Evolutionary conservation across 768 basidiomycete genomes (phyloP).

Genomic region (Xerocomus spinulosus): DNA sequence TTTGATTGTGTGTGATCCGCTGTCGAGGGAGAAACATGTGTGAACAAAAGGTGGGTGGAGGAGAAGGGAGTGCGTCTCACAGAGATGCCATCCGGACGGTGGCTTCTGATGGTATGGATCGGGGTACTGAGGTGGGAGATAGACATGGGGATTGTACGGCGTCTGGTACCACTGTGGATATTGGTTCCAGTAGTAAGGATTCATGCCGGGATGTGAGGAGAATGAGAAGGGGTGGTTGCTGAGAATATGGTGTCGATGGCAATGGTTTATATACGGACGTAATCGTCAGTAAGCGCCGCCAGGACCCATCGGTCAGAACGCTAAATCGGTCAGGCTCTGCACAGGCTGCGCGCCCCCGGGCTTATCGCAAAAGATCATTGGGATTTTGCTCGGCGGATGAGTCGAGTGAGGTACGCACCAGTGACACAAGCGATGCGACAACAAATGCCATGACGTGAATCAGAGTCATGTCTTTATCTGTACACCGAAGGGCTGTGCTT

Average conservation of each 20-base stretch:
- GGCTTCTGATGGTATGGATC: constrained; percentile 12
- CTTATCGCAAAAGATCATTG: background rate
- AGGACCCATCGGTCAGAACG: background rate
- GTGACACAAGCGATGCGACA: too few relatives aligned
- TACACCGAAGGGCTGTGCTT: background rate
- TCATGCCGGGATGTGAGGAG: constrained; percentile 14
- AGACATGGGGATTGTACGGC: constrained; percentile 29
- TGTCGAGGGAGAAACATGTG: background rate
- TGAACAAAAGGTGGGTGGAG: background rate
- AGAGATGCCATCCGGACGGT: constrained; percentile 11
- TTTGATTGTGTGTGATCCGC: constrained; percentile 31
- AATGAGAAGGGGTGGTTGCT: background rate
- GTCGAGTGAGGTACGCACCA: background rate
- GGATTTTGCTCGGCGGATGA: background rate
- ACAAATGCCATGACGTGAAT: background rate
- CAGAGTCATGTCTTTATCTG: background rate
- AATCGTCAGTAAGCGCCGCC: constrained; percentile 7
- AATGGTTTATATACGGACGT: constrained; percentile 10
- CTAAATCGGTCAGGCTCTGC: constrained; percentile 8
- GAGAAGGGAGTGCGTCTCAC: constrained; percentile 8
- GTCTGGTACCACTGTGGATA: constrained; percentile 23
- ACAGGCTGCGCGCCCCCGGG: background rate
- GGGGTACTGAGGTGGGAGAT: constrained; percentile 20
- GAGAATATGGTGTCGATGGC: background rate
- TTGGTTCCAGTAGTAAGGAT: constrained; percentile 19